phyloP scores from a whole-genome alignment of 2,329 filamentous ascomycete genomes.

The Diaporthe citri region DNA sequence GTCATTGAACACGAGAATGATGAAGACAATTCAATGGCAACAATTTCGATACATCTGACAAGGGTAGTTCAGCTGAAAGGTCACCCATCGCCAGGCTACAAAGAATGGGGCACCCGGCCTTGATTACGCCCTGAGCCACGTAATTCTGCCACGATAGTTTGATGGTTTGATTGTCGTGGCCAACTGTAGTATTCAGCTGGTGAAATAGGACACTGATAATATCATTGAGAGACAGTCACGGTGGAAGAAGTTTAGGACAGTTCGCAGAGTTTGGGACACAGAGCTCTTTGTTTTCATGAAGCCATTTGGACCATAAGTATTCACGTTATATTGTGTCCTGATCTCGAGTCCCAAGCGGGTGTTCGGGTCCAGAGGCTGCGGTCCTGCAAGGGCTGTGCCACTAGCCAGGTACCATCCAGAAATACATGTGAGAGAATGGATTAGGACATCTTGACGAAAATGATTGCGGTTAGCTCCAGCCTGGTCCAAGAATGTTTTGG shows the following conservation, averaged over 20 bases:
- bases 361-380: background rate
- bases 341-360: background rate
- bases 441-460: background rate
- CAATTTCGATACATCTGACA: background rate
- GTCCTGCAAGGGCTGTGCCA: background rate
- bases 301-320: background rate
- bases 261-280: background rate
- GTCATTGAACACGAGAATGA: background rate
- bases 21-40: background rate
- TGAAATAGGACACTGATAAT: background rate
- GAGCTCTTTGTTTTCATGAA: background rate
- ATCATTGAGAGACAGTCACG: background rate
- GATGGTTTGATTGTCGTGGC: background rate
- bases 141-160: background rate
- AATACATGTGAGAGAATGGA: background rate
- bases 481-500: too few relatives aligned
- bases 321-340: background rate
- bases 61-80: background rate
- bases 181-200: background rate
- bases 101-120: background rate
- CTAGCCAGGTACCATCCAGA: background rate
- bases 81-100: background rate
- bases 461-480: background rate
- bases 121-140: background rate
- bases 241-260: background rate